Conservation (phyloP, 1,284 basidiomycete genomes). For the Ustilago esculenta region DNA sequence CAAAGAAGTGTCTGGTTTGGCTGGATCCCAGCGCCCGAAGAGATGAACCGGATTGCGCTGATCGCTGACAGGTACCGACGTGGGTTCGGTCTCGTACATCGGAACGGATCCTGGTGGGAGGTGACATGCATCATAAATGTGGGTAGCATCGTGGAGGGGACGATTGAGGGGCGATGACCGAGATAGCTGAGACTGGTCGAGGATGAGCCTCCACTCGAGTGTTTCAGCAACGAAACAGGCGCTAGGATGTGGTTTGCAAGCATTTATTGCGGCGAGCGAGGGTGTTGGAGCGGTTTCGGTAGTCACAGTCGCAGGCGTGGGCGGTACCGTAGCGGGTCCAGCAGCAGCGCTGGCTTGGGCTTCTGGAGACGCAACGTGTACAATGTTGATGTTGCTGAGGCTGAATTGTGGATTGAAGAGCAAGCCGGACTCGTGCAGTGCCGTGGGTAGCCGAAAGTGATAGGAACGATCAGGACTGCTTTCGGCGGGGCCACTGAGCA, state of each 20-base stretch:
- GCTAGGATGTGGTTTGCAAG: conserved; percentile 41
- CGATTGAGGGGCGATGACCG: background rate
- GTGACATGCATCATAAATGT: conserved; percentile 37
- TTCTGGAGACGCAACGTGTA: conserved; percentile 2
- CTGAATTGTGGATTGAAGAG: conserved; percentile 38
- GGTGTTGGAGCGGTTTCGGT: conserved; percentile 5
- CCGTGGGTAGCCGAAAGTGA: conserved; percentile 29
- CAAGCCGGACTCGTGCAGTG: conserved; percentile 36
- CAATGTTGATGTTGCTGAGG: conserved; percentile 12
- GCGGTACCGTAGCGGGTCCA: background rate
- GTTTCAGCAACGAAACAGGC: conserved; percentile 48
- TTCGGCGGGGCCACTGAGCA: background rate
- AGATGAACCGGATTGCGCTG: conserved; percentile 25
- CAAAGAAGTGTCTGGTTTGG: conserved; percentile 5
- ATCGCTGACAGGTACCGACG: conserved; percentile 12
- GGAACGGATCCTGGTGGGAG: conserved; percentile 15
- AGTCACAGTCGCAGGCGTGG: background rate
- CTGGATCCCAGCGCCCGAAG: conserved; percentile 10
- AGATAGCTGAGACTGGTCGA: conserved; percentile 15
- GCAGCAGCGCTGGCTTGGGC: background rate
- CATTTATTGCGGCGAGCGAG: conserved; percentile 11
- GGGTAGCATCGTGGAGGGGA: background rate
- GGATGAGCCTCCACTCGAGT: conserved; percentile 51
- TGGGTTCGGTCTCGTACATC: conserved; percentile 37
- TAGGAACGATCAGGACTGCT: background rate